phyloP scores from a whole-genome alignment of 2,329 filamentous ascomycete species.

The Polytolypa hystricis region DNA sequence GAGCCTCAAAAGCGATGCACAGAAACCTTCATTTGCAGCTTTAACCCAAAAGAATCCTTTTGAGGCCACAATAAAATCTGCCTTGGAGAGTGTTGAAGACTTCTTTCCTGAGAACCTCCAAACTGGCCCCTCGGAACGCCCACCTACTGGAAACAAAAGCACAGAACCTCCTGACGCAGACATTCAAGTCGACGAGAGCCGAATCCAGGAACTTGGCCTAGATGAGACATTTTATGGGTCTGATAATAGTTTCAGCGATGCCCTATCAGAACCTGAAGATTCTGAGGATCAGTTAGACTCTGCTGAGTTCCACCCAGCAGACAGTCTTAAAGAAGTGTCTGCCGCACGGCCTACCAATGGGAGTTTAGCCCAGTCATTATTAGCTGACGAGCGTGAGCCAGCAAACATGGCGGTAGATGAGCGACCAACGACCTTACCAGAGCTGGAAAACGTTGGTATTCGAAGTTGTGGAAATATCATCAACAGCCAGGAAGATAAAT shows the following conservation, averaged over 20 bases:
- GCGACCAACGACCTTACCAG: constrained; percentile 14
- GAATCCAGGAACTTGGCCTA: constrained; percentile 39
- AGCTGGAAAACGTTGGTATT: constrained; percentile 20
- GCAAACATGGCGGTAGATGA: not conserved
- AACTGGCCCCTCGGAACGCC: constrained; percentile 14
- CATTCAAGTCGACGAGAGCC: constrained; percentile 54
- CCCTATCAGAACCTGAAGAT: constrained; percentile 2
- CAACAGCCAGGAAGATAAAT: constrained; percentile 21
- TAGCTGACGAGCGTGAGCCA: not conserved
- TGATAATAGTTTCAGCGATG: constrained; percentile 24
- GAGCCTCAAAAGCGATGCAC: constrained; percentile 35
- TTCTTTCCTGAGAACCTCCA: constrained; percentile 60
- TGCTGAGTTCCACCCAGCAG: constrained; percentile 9
- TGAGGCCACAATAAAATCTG: constrained; percentile 57
- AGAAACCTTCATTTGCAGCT: constrained; percentile 48
- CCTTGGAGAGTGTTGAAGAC: constrained; percentile 75
- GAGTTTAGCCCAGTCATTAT: no score
- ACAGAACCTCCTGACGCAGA: constrained; percentile 13
- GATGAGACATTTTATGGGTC: constrained; percentile 31
- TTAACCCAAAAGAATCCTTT: constrained; percentile 49
- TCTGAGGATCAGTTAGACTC: not conserved
- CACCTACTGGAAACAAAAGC: constrained; percentile 6
- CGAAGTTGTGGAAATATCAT: constrained; percentile 14
- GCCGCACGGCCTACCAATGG: no score
- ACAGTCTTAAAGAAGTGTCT: no score